phyloP scores from a whole-genome alignment of 2,329 filamentous ascomycete species.

The Aspergillus sp. region DNA sequence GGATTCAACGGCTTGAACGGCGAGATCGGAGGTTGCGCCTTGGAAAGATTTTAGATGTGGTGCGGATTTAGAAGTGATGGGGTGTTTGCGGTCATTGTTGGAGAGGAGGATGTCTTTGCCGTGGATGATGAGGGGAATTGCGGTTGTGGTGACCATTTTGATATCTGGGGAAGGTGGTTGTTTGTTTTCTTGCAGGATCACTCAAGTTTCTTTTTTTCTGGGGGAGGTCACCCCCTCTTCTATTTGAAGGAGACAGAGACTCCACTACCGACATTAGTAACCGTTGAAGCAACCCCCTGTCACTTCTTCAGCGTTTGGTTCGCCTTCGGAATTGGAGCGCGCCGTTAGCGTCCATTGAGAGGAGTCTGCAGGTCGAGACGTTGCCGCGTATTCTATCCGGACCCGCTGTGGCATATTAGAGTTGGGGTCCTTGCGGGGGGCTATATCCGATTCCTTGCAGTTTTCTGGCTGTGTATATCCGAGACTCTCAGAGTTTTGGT shows the following conservation, averaged over 20 bases:
- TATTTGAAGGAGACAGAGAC: too few relatives aligned
- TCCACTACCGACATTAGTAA: too few relatives aligned
- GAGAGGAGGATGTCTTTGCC: neutral
- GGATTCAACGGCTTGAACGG: conserved; percentile 10
- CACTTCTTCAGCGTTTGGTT: too few relatives aligned
- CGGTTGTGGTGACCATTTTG: neutral
- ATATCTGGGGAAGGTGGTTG: too few relatives aligned
- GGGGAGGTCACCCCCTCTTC: too few relatives aligned
- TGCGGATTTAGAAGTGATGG: neutral
- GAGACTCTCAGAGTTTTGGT: neutral
- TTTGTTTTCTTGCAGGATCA: too few relatives aligned
- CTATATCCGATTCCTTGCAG: neutral
- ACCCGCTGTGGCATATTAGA: neutral
- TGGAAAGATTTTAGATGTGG: neutral
- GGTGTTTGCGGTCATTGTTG: neutral
- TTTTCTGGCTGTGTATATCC: neutral
- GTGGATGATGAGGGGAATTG: neutral
- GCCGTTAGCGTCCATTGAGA: too few relatives aligned
- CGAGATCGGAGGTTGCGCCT: conserved; percentile 11
- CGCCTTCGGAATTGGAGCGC: neutral
- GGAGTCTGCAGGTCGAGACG: neutral
- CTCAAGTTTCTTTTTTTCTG: too few relatives aligned
- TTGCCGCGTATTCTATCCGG: neutral
- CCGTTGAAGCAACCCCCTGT: too few relatives aligned
- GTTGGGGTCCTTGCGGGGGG: neutral